Conservation (phyloP, 345 rosid genomes). For the Melaleuca quinquenervia region DNA sequence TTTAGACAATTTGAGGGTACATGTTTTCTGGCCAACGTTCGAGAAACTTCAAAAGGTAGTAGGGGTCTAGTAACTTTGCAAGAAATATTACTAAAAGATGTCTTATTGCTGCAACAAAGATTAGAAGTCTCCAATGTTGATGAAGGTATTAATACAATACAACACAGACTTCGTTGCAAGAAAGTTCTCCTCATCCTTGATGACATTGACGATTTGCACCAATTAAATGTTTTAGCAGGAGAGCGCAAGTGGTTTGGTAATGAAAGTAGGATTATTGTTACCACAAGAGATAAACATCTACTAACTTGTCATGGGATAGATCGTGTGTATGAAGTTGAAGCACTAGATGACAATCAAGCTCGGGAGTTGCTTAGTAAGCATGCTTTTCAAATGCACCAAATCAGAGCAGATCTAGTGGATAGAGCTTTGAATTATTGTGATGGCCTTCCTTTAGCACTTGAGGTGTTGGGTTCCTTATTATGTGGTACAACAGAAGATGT, state of each 20-base stretch:
- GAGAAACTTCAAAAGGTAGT: not conserved
- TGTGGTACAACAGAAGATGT: not conserved
- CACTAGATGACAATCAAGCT: fast-evolving
- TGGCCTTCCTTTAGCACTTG: not conserved
- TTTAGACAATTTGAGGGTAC: not conserved
- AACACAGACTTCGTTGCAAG: not conserved
- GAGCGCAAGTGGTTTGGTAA: not conserved
- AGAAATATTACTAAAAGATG: fast-evolving
- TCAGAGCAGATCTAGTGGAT: not conserved
- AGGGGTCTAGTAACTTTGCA: not conserved
- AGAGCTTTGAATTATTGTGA: not conserved
- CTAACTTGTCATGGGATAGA: not conserved
- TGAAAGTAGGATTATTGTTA: not conserved
- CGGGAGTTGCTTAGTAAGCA: not conserved
- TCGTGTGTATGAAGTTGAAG: not conserved
- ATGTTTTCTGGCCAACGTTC: not conserved
- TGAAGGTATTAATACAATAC: not conserved
- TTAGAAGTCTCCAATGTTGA: not conserved
- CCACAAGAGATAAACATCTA: not conserved
- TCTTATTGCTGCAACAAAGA: fast-evolving
- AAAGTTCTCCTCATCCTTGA: not conserved
- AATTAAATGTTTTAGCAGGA: not conserved
- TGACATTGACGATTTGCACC: not conserved
- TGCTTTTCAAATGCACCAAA: not conserved
- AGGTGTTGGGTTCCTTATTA: not conserved